Evolutionary conservation across 2,329 filamentous ascomycete species (phyloP).

Genomic region (Fusarium albidum): DNA sequence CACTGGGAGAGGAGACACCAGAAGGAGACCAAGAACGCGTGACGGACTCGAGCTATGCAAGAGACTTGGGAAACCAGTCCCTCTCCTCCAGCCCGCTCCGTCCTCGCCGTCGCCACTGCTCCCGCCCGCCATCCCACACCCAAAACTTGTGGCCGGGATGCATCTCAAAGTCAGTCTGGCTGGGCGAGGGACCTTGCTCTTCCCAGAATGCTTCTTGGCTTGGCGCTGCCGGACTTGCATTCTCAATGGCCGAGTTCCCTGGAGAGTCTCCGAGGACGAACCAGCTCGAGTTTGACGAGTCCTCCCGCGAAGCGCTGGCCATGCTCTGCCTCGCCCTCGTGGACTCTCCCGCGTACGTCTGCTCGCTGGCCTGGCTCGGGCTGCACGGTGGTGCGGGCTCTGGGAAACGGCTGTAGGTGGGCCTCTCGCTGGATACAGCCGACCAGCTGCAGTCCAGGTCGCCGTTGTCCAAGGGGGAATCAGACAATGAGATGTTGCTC

Average conservation of each 20-base stretch:
- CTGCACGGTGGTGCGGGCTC: not conserved
- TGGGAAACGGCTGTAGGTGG: not conserved
- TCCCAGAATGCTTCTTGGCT: not conserved
- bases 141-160: conserved; percentile 19
- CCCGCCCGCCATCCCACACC: conserved; percentile 19
- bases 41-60: no score
- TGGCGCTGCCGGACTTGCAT: not conserved
- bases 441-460: not conserved
- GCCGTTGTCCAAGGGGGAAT: not conserved
- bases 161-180: conserved; percentile 4
- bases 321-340: not conserved
- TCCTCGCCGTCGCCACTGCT: conserved; percentile 17
- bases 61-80: conserved; percentile 16
- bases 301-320: not conserved
- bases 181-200: not conserved
- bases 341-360: not conserved
- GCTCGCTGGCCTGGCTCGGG: not conserved
- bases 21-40: no score
- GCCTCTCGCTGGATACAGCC: not conserved
- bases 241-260: not conserved
- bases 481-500: not conserved
- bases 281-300: not conserved
- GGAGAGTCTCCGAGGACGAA: not conserved
- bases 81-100: conserved; percentile 5
- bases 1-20: no score